Base-by-base conservation (phyloP, 2,329 filamentous ascomycete species). In the Chlorencoelia australis region DNA sequence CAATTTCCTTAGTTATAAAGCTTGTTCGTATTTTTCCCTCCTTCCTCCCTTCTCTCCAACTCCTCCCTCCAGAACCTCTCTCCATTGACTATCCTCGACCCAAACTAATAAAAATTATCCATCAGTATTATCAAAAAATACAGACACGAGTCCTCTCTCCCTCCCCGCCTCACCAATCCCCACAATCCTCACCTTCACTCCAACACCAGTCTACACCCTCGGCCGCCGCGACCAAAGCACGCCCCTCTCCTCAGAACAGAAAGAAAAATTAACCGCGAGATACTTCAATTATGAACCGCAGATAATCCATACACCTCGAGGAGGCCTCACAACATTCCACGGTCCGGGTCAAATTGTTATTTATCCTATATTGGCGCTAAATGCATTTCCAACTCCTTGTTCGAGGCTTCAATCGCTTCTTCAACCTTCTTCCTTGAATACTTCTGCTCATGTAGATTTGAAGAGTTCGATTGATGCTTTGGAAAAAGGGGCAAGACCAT, bases 281-380 rank as follows among this genome's bases (percentile, higher is more conserved):
- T 18, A 21, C 5, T 30, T 15, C n/a, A 22, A 11, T 9, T n/a
- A 34, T 14, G 15, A 6, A 25, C 3, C 15, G 48, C 53, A 49
- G 2, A 33, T 56, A 38, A 57, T 66, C 3, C 57, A 59, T 7
- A 55, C 64, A 9, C 58, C 61, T n/a, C 78, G 91, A 37, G 91
- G 91, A 43, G 91, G 91, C 0, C 77, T 94, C 47, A 88, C 85
- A 0, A 96, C 91, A 3, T 96, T 94, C 64, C 91, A 98, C 57
- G 91, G 89, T 0, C 91, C 89, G 0, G 89, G 89, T 0, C 91
- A 98, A 58, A 63, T 94, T 32, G 83, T 95, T 22, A 75, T 88
- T n/a, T 98, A 94, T 66, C 86, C 89, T 3, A 75, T 95, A 4
- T 35, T 10, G 17, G 24, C 7, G 17, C 17, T 15, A 30, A 11